phyloP scores from a whole-genome alignment of 2,329 filamentous ascomycete species.

The Rosellinia necatrix region DNA sequence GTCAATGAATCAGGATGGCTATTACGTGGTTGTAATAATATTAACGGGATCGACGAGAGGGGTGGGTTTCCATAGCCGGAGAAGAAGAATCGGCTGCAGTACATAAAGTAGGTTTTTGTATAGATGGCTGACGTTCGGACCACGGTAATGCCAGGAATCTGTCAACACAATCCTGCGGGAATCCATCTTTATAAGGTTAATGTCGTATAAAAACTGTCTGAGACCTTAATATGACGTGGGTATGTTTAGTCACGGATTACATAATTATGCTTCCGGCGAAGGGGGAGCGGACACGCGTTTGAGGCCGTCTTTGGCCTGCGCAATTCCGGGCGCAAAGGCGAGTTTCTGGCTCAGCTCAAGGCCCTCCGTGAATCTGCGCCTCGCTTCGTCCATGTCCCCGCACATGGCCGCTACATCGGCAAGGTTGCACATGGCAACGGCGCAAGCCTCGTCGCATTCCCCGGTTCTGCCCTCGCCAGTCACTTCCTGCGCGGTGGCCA shows the following conservation, averaged over 20 bases:
- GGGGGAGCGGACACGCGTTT: slow-evolving; percentile 33
- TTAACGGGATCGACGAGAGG: too few species aligned
- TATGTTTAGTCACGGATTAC: not conserved
- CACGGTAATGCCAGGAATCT: too few species aligned
- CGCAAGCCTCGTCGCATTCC: slow-evolving; percentile 84
- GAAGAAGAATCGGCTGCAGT: too few species aligned
- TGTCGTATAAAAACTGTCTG: too few species aligned
- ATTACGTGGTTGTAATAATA: too few species aligned
- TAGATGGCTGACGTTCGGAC: too few species aligned
- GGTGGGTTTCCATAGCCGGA: too few species aligned
- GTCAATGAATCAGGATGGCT: too few species aligned
- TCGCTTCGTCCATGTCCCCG: slow-evolving; percentile 67
- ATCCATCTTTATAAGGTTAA: too few species aligned
- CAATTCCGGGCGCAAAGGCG: slow-evolving; percentile 56
- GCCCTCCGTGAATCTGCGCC: slow-evolving; percentile 70
- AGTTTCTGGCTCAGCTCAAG: slow-evolving; percentile 62
- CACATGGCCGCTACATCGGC: slow-evolving; percentile 81
- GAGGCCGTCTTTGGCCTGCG: slow-evolving; percentile 58
- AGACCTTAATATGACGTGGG: too few species aligned
- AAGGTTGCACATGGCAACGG: slow-evolving; percentile 82
- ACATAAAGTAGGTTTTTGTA: too few species aligned
- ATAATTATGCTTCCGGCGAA: not conserved
- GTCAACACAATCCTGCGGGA: too few species aligned
- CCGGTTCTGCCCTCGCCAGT: slow-evolving; percentile 68
- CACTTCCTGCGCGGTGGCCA: slow-evolving; percentile 69